Evolutionary conservation across 2,329 filamentous ascomycete species (phyloP).

Genomic region (Phialemoniopsis sp.): DNA sequence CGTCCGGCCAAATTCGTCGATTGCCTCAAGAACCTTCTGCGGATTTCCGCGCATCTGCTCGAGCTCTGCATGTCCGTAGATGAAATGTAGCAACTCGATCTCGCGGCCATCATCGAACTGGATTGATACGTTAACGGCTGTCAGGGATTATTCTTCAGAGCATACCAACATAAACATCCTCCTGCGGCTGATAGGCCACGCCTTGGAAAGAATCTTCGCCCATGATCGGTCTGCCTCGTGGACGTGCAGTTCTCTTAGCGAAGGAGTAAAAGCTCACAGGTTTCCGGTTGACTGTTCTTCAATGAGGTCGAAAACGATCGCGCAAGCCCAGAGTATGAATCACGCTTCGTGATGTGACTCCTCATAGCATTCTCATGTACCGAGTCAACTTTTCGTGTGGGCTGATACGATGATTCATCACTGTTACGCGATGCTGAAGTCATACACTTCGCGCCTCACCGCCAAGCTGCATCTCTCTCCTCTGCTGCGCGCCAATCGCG

Average conservation of each 20-base stretch:
- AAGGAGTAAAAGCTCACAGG: too few species aligned
- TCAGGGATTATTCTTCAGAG: background rate
- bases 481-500: too few species aligned
- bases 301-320: too few species aligned
- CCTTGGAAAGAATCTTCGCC: constrained; percentile 22
- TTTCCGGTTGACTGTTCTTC: too few species aligned
- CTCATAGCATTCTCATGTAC: too few species aligned
- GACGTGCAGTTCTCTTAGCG: too few species aligned
- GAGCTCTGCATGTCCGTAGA: constrained; percentile 59
- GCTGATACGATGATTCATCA: constrained; percentile 5
- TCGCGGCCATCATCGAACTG: constrained; percentile 69
- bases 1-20: constrained; percentile 60
- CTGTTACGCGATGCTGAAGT: background rate
- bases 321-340: too few species aligned
- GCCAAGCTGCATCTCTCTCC: too few species aligned
- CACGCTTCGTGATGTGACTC: too few species aligned
- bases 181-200: constrained; percentile 35
- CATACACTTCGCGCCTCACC: background rate
- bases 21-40: constrained; percentile 58
- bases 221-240: constrained; percentile 2
- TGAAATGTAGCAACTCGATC: constrained; percentile 65
- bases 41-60: constrained; percentile 62
- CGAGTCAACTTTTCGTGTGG: background rate
- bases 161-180: constrained; percentile 27
- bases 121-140: background rate